Conservation (phyloP, 2,329 filamentous ascomycete species). For the Arthrinium puccinioides region DNA sequence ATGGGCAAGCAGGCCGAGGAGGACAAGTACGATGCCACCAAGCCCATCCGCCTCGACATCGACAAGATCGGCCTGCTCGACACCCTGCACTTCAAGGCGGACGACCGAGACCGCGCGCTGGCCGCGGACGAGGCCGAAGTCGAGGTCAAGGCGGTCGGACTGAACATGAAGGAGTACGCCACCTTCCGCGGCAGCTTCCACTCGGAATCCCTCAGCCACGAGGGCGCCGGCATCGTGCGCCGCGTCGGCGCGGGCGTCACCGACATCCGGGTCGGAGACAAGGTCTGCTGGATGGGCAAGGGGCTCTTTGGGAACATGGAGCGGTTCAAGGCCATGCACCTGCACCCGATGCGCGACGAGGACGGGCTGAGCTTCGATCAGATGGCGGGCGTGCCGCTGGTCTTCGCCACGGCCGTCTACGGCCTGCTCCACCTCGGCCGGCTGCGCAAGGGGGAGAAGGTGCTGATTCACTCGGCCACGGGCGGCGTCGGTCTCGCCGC, state of each 20-base stretch:
- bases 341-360: slow-evolving; percentile 16
- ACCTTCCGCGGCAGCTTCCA: slow-evolving; percentile 8
- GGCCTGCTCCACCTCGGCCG: slow-evolving; percentile 26
- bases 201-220: slow-evolving; percentile 5
- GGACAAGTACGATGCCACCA: slow-evolving; percentile 3
- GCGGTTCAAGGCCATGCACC: slow-evolving; percentile 27
- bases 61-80: slow-evolving; percentile 10
- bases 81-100: slow-evolving; percentile 8
- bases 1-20: slow-evolving; percentile 5
- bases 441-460: slow-evolving; percentile 19
- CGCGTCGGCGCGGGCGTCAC: slow-evolving; percentile 3
- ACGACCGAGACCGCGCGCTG: slow-evolving; percentile 4
- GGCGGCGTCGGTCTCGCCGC: slow-evolving; percentile 36
- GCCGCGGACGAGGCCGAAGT: slow-evolving; percentile 6
- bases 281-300: slow-evolving; percentile 24
- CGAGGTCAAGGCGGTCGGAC: slow-evolving; percentile 9
- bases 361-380: slow-evolving; percentile 9
- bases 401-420: slow-evolving; percentile 34
- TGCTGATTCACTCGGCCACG: slow-evolving; percentile 37
- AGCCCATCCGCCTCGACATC: slow-evolving; percentile 6
- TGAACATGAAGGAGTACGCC: slow-evolving; percentile 20
- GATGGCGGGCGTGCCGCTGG: slow-evolving; percentile 26
- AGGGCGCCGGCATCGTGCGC: slow-evolving; percentile 4
- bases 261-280: slow-evolving; percentile 4
- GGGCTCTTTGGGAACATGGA: slow-evolving; percentile 27